phyloP scores from a whole-genome alignment of 2,329 filamentous ascomycete species.

The Magnaporthiopsis rhizophila region DNA sequence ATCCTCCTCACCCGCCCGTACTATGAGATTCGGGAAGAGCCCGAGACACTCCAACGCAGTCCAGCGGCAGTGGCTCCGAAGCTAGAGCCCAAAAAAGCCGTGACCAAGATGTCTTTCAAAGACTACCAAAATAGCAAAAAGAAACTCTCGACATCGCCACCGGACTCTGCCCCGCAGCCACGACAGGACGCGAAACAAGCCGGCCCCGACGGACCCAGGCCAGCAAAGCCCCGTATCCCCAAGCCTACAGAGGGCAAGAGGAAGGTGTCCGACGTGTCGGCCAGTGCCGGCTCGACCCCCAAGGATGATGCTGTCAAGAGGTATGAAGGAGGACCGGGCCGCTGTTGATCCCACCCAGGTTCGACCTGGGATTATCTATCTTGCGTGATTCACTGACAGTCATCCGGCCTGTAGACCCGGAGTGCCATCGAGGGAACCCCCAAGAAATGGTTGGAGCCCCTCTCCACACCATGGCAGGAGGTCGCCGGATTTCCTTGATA shows the following conservation, averaged over 20 bases:
- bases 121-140: conserved; percentile 48
- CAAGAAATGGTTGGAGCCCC: conserved; percentile 5
- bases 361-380: neutral
- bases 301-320: conserved; percentile 1
- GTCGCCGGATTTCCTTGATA: conserved; percentile 3
- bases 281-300: neutral
- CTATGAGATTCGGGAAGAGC: conserved; percentile 49
- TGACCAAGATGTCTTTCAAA: conserved; percentile 44
- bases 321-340: conserved; percentile 10
- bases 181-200: conserved; percentile 8
- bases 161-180: conserved; percentile 17
- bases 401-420: neutral
- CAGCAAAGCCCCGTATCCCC: conserved; percentile 10
- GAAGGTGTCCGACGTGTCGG: conserved; percentile 6
- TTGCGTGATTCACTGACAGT: neutral
- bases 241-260: conserved; percentile 10
- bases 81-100: conserved; percentile 26
- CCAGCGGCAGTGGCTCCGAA: conserved; percentile 14
- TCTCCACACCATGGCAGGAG: conserved; percentile 3
- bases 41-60: conserved; percentile 14
- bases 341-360: neutral
- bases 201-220: conserved; percentile 15
- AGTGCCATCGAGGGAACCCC: conserved; percentile 1
- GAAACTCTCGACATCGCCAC: conserved; percentile 29
- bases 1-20: conserved; percentile 48